Conservation (phyloP, 345 rosid genomes). For the Lepidium africanum region DNA sequence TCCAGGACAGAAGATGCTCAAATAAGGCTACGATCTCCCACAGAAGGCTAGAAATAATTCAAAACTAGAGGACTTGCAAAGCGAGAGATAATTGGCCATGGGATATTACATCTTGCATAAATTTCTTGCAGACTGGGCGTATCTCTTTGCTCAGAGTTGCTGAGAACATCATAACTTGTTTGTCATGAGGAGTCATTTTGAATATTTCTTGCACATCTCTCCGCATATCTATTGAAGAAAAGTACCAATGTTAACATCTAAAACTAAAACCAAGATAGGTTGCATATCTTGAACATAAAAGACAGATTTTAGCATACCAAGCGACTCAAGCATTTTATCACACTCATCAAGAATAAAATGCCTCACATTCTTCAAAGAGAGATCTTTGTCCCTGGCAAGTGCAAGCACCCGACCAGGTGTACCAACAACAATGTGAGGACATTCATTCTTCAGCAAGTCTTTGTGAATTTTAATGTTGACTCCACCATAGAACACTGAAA, state of each 20-base stretch:
- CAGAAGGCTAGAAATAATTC: slow-evolving; percentile 38
- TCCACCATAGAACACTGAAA: slow-evolving; percentile 96
- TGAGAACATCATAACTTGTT: slow-evolving; percentile 99
- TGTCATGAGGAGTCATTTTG: slow-evolving; percentile 98
- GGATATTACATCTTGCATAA: slow-evolving; percentile 99
- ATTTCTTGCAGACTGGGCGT: slow-evolving; percentile 99
- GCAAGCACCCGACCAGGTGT: slow-evolving; percentile 96
- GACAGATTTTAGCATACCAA: slow-evolving; percentile 36
- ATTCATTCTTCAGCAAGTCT: slow-evolving; percentile 89
- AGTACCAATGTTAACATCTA: background rate
- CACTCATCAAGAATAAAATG: slow-evolving; percentile 99
- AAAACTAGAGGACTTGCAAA: slow-evolving; percentile 41
- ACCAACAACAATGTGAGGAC: slow-evolving; percentile 98
- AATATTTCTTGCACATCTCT: slow-evolving; percentile 98
- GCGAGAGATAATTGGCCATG: slow-evolving; percentile 51
- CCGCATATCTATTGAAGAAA: slow-evolving; percentile 60
- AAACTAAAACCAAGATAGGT: background rate
- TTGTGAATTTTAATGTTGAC: slow-evolving; percentile 88
- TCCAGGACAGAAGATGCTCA: background rate
- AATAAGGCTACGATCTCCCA: background rate
- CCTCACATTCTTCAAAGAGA: slow-evolving; percentile 95
- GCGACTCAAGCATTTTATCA: slow-evolving; percentile 99
- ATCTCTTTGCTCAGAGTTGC: slow-evolving; percentile 99
- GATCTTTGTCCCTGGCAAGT: slow-evolving; percentile 84
- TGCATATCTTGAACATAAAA: background rate